A percentile compares a stretch with the other conserved stretches of the same genome.
Conservation (phyloP, 192 early-diverging fungal genomes). For the Umbelopsis vinacea region DNA sequence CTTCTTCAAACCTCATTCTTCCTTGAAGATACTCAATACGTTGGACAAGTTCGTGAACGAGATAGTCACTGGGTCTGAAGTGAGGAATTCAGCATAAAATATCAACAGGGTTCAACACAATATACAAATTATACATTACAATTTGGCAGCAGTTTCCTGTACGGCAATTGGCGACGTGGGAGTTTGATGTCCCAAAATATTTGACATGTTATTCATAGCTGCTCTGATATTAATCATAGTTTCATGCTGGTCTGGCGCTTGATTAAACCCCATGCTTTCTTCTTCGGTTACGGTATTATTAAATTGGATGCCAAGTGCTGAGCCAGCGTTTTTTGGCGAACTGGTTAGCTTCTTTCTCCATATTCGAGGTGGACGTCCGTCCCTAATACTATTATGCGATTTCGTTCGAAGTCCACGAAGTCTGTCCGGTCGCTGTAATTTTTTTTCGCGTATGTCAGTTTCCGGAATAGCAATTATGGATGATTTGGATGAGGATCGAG, state of each 20-base stretch:
- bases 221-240: constrained; percentile 9
- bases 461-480: neutral
- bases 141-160: neutral
- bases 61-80: constrained; percentile 4
- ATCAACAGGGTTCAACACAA: neutral
- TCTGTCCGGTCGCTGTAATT: neutral
- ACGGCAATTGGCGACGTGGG: neutral
- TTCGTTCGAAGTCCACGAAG: constrained; percentile 2
- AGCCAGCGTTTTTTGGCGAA: neutral
- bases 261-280: neutral
- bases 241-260: neutral
- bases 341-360: neutral
- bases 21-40: neutral
- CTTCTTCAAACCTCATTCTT: constrained; percentile 1
- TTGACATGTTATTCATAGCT: neutral
- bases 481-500: neutral
- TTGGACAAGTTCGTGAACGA: neutral
- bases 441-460: neutral
- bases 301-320: constrained; percentile 4
- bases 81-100: neutral
- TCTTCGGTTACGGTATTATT: neutral
- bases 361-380: neutral
- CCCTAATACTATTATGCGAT: neutral
- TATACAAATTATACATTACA: constrained; percentile 5
- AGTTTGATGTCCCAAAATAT: neutral